phyloP scores from a whole-genome alignment of 441 rosid species.

The Cnidoscolus chayamansa region DNA sequence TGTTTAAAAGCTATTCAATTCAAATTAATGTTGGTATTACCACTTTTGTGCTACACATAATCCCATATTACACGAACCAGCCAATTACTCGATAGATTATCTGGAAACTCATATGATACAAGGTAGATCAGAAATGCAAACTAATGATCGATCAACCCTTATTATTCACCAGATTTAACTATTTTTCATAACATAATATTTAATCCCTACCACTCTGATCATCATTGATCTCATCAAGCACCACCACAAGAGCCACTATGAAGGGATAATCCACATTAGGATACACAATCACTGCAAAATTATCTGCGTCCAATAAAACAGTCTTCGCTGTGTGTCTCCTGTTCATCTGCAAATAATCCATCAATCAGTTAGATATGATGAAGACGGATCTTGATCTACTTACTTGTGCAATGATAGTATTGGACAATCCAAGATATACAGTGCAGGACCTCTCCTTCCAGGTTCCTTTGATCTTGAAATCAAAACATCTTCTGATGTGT shows the following conservation, averaged over 20 bases:
- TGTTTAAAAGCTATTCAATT: not conserved
- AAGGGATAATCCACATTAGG: conserved; percentile 44
- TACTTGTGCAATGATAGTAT: conserved; percentile 31
- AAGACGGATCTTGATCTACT: not conserved
- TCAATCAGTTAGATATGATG: too few species aligned
- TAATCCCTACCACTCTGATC: conserved; percentile 23
- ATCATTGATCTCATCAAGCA: conserved; percentile 39
- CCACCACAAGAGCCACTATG: conserved; percentile 33
- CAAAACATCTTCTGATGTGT: conserved; percentile 25
- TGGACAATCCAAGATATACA: conserved; percentile 30
- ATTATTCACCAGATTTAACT: too few species aligned
- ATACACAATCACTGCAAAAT: conserved; percentile 25
- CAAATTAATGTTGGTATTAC: too few species aligned
- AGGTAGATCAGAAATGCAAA: too few species aligned
- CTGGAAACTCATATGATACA: too few species aligned
- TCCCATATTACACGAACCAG: too few species aligned
- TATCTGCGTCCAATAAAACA: conserved; percentile 24
- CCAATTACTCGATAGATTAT: too few species aligned
- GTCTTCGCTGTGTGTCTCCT: conserved; percentile 22
- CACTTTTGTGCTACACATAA: too few species aligned
- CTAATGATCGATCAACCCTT: too few species aligned
- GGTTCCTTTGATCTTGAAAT: conserved; percentile 42
- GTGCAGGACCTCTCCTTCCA: conserved; percentile 36
- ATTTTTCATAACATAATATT: not conserved
- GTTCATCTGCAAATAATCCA: conserved; percentile 35